Evolutionary conservation across 345 rosid species (phyloP), one percentile per base, ranked within the genome.

Genomic region (Eucalyptus coolabah): DNA sequence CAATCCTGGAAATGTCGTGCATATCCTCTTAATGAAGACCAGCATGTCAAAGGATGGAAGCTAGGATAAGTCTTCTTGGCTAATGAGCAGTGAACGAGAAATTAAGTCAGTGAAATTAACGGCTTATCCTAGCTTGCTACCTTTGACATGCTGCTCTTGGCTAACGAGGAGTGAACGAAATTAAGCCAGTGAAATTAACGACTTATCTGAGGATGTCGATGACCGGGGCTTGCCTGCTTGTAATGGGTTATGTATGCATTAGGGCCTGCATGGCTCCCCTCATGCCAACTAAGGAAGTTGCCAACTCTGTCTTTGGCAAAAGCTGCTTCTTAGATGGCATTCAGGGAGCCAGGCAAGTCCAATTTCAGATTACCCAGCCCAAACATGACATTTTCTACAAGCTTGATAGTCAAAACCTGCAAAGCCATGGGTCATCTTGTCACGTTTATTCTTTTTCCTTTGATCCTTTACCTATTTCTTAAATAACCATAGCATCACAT

Each of bases 311-410:
- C 47, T 77, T 40, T 77, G 85, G 85, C 85, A 77, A 77, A 93
- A 18, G 91, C 90, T 89, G 92, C 94, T 92, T 89, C 93, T 87
- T 86, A 94, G 87, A 89, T 94, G 95, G 95, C 95, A 94, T 94
- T 91, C 95, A 94, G 95, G 95, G 95, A 94, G 95, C 95, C 95
- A 94, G 95, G 94, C 95, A 93, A 94, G 72, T 45, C 88, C 85
- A 77, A 14, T 21, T 77, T 21, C 85, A 40, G 47, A 77, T 2
- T 4, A 12, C 47, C 47, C 85, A 77, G 24, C 47, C 3, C 47
- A 77, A 77, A 40, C 85, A 40, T 40, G 83, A 40, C 47, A 77
- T 40, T 40, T 21, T 21, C 13, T 40, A 23, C 23, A 30, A 77
- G 85, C 16, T 40, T 24, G 30, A 40, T 77, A 44, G 28, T 77